Evolutionary conservation across 2,329 filamentous ascomycete species (phyloP).

Genomic region (Phialophora chinensis): DNA sequence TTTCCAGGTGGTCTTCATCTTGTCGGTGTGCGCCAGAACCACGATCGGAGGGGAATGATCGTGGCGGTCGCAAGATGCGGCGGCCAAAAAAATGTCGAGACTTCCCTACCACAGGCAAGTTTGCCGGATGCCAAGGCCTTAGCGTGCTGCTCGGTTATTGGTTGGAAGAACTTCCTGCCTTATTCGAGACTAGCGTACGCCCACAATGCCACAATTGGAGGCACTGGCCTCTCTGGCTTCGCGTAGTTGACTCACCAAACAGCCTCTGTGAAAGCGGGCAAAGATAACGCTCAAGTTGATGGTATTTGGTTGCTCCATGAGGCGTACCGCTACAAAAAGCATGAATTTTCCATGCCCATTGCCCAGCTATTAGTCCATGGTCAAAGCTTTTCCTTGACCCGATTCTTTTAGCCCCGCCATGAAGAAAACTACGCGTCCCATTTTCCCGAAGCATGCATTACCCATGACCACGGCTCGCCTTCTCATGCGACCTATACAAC

Average conservation of each 20-base stretch:
- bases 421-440: constrained; percentile 59
- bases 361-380: background rate
- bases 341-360: background rate
- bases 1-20: constrained; percentile 66
- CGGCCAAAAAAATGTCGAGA: constrained; percentile 31
- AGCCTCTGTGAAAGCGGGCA: background rate
- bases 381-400: background rate
- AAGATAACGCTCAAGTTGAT: background rate
- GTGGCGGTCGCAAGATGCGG: constrained; percentile 15
- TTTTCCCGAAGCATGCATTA: constrained; percentile 44
- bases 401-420: constrained; percentile 34
- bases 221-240: background rate
- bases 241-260: background rate
- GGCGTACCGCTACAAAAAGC: background rate
- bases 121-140: background rate
- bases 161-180: background rate
- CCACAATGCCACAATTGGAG: background rate
- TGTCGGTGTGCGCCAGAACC: constrained; percentile 39
- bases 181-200: background rate
- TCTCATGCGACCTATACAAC: constrained; percentile 58
- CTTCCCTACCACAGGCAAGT: background rate
- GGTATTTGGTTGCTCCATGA: background rate
- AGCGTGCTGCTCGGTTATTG: background rate
- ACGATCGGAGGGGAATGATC: constrained; percentile 42
- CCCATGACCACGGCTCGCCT: constrained; percentile 61